These are phyloP conservation scores for Sporothrix variecibatus DNA, from an alignment of 2,329 filamentous ascomycete species.

Conservation along the genomic window DNA sequence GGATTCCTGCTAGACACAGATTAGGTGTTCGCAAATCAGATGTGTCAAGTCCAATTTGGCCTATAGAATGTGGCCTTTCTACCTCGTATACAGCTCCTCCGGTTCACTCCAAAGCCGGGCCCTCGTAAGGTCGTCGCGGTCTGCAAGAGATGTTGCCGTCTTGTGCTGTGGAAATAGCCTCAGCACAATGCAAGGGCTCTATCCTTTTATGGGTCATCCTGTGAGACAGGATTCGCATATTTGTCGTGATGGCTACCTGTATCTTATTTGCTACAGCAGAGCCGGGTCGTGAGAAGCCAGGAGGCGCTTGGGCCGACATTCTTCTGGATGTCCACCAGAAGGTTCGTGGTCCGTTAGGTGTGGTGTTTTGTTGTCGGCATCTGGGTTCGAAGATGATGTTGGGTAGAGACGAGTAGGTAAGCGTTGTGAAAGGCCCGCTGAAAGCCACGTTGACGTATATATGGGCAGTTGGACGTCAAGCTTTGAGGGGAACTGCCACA, in stretches of 20 bases:
- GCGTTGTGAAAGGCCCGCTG: background rate
- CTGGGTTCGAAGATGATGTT: background rate
- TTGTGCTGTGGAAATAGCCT: background rate
- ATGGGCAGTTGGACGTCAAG: background rate
- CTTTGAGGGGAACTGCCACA: background rate
- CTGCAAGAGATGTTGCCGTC: background rate
- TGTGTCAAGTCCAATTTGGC: background rate
- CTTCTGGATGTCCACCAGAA: background rate
- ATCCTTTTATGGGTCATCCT: background rate
- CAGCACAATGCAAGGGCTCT: background rate
- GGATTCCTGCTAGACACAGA: no score
- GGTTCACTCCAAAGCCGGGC: background rate
- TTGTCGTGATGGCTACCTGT: background rate
- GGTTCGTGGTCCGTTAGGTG: background rate
- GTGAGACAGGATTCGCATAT: background rate
- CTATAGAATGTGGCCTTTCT: background rate
- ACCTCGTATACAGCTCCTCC: background rate
- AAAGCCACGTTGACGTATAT: background rate
- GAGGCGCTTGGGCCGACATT: no score
- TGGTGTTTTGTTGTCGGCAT: background rate
- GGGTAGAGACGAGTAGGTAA: background rate
- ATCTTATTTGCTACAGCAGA: background rate
- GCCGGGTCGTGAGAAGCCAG: background rate
- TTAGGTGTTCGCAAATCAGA: background rate
- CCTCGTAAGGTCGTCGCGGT: background rate